A percentile compares a stretch with the other conserved stretches of the same genome.
phyloP scores from a whole-genome alignment of 768 basidiomycete genomes.

The Ramaria rubella region DNA sequence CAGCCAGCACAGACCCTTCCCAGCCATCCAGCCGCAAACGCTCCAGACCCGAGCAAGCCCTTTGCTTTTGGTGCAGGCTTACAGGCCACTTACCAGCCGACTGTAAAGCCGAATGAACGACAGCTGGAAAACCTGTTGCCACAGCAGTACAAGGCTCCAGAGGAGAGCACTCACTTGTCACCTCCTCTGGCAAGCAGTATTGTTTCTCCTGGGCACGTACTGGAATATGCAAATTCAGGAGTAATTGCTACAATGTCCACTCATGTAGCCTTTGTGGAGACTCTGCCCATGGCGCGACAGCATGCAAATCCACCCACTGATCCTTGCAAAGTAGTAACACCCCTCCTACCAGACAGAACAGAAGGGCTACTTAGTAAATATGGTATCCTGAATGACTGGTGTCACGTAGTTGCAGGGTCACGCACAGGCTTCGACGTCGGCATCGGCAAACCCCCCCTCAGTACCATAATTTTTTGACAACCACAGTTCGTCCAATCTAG shows the following conservation, averaged over 20 bases:
- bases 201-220: slow-evolving; percentile 24
- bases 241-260: no score
- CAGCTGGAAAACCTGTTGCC: slow-evolving; percentile 19
- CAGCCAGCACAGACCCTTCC: no score
- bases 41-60: no score
- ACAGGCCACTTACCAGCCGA: slow-evolving; percentile 20
- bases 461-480: slow-evolving; percentile 20
- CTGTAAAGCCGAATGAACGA: slow-evolving; percentile 15
- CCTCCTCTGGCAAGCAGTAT: slow-evolving; percentile 17
- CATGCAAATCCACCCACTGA: slow-evolving; percentile 22
- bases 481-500: no score
- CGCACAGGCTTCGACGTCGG: slow-evolving; percentile 17
- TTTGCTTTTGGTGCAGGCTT: no score
- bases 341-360: slow-evolving; percentile 19
- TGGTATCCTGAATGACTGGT: slow-evolving; percentile 19
- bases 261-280: no score
- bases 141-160: slow-evolving; percentile 9
- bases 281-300: no score
- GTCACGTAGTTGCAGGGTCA: slow-evolving; percentile 26
- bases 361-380: slow-evolving; percentile 13
- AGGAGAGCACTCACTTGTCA: slow-evolving; percentile 18
- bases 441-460: neutral
- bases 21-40: no score
- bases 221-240: slow-evolving; percentile 15
- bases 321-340: no score